Evolutionary conservation across 2,329 filamentous ascomycete species (phyloP).

Genomic region (Waltergamsia citrina): DNA sequence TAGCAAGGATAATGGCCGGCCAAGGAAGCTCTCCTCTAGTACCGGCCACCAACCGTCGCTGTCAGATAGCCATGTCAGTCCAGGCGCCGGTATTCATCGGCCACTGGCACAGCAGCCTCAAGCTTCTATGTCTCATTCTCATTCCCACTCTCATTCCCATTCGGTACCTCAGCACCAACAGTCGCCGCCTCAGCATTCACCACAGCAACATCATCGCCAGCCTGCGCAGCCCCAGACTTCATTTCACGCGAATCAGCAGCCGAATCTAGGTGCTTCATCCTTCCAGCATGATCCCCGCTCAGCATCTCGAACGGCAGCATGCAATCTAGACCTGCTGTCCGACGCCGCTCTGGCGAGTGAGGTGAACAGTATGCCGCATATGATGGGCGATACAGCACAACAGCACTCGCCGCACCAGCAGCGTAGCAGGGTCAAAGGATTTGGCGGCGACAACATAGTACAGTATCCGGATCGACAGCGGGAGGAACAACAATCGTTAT

Average conservation of each 20-base stretch:
- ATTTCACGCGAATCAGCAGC: constrained; percentile 15
- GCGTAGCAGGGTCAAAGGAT: constrained; percentile 29
- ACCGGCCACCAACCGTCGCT: constrained; percentile 33
- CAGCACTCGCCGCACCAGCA: constrained; percentile 27
- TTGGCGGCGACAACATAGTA: constrained; percentile 35
- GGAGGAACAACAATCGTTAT: constrained; percentile 32
- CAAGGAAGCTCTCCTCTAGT: constrained; percentile 40
- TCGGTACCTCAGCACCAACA: constrained; percentile 9
- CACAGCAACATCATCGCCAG: constrained; percentile 1
- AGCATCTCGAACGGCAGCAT: constrained; percentile 34
- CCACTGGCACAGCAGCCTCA: constrained; percentile 11
- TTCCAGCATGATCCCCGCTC: constrained; percentile 37
- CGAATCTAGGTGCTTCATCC: constrained; percentile 22
- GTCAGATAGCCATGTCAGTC: constrained; percentile 35
- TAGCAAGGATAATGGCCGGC: constrained; percentile 41
- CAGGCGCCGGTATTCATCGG: constrained; percentile 33
- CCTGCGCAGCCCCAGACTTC: constrained; percentile 20
- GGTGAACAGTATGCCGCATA: constrained; percentile 37
- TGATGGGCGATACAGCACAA: constrained; percentile 34
- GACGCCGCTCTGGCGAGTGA: constrained; percentile 51
- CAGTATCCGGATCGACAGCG: constrained; percentile 37
- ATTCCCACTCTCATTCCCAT: constrained; percentile 7
- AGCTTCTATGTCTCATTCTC: constrained; percentile 13
- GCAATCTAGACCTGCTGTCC: constrained; percentile 49
- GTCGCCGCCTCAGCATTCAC: constrained; percentile 7